These are phyloP conservation scores for Polyporus tsugae DNA, from an alignment of 1,284 basidiomycete species.

Conservation along the genomic window DNA sequence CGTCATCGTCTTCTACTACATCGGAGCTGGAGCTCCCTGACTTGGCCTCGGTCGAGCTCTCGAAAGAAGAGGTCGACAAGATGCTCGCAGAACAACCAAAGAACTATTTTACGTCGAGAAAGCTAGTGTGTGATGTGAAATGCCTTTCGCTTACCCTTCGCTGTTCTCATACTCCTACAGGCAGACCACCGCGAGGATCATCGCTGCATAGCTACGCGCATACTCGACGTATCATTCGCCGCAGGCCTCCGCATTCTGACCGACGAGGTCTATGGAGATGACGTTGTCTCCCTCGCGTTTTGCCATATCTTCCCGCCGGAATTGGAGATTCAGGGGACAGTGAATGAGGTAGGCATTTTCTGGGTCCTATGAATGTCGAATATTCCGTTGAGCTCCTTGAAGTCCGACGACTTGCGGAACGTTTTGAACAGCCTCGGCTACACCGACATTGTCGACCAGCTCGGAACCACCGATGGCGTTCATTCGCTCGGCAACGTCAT, in stretches of 20 bases:
- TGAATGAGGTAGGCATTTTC: neutral
- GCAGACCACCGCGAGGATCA: neutral
- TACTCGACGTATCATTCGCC: neutral
- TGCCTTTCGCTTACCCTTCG: no score
- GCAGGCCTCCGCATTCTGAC: neutral
- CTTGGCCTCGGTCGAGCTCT: neutral
- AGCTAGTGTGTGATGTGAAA: neutral
- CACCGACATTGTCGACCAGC: neutral
- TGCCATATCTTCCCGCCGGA: neutral
- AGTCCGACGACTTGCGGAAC: neutral
- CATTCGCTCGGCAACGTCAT: neutral
- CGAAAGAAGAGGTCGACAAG: neutral
- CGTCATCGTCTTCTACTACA: no score
- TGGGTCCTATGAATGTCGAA: neutral
- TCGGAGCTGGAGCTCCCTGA: no score
- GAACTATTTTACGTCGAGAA: neutral
- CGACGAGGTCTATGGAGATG: neutral
- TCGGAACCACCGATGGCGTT: neutral
- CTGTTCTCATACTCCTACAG: neutral
- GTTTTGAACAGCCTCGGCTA: neutral
- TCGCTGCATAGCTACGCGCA: slow-evolving; percentile 1
- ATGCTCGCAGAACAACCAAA: neutral
- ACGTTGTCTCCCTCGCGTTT: neutral
- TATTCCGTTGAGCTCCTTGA: neutral
- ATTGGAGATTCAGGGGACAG: no score